Evolutionary conservation across 2,329 filamentous ascomycete genomes (phyloP), one percentile per base, ranked within the genome.

Genomic region (Fusarium armeniacum): DNA sequence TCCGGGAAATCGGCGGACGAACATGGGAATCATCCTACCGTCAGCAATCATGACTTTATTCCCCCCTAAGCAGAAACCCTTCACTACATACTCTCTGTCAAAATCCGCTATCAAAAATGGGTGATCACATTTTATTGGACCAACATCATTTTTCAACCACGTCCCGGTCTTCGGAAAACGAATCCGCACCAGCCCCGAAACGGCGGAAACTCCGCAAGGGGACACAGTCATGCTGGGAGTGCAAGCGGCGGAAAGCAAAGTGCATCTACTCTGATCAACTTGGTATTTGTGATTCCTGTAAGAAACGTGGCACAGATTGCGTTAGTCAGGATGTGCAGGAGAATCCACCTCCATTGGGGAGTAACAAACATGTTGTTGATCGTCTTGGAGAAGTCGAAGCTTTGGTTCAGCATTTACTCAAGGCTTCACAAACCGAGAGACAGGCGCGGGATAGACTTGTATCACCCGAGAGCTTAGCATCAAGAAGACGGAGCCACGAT

Each of bases 151-250:
- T 18, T 10, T 10, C 24, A 16, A 18, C 36, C 16, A 15, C 20
- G 12, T 58, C 52, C 44, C 35, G n/a, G 13, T 30, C n/a, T 26
- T 22, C 43, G 32, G 32, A 46, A 13, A 22, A 22, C 16, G 54
- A 46, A 26, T 36, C 50, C 9, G 33, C 49, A 3, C 67, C 70
- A 20, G 63, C 47, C 3, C 26, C 54, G 20, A 74, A 74, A 35
- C 65, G 70, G 22, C 64, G 73, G 13, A 76, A 74, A 61, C 26
- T 86, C 24, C 83, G 85, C 24, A 88, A 87, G 55, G 86, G 86
- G n/a, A 88, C 86, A 0, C 80, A 77, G 30, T 87, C 85, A 58
- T 88, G 86, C 73, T 88, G 86, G 85, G 85, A 87, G 68, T 89
- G 86, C 80, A 86, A 86, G 75, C 81, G 84, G 52, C 81, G 85